Evolutionary conservation across 108 stramenopile genomes (phyloP).

Genomic region (Pseudonitzschia pungens): DNA sequence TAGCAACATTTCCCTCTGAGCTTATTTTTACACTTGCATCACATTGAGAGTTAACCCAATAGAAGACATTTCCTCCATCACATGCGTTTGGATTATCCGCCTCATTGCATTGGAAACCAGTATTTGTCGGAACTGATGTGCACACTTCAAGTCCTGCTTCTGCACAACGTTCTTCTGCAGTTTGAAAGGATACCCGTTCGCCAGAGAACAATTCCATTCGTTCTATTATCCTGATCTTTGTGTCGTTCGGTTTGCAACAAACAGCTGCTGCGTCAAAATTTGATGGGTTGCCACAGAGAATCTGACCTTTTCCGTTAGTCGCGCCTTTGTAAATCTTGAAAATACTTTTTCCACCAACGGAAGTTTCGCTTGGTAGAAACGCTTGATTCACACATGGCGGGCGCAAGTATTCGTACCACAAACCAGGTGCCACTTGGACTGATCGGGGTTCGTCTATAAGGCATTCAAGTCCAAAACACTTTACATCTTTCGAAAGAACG

Average conservation of each 20-base stretch:
- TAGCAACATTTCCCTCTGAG: background rate
- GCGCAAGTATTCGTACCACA: constrained; percentile 59
- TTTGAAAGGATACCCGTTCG: background rate
- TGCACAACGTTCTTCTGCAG: background rate
- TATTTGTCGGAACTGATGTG: no score
- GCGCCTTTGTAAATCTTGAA: background rate
- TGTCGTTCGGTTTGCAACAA: background rate
- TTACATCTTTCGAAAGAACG: background rate
- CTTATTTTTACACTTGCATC: background rate
- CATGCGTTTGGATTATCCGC: no score
- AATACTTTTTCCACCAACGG: constrained; percentile 24
- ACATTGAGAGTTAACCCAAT: background rate
- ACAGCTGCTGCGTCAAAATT: background rate
- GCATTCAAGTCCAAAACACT: constrained; percentile 47
- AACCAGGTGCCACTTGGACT: constrained; percentile 35
- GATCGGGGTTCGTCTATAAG: constrained; percentile 34
- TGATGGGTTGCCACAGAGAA: background rate
- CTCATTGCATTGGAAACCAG: no score
- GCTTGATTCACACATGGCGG: constrained; percentile 59
- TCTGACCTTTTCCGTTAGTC: background rate
- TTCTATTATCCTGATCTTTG: background rate
- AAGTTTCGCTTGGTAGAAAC: no score
- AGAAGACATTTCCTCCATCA: no score
- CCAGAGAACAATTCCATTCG: background rate
- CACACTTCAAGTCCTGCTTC: background rate